Conservation (phyloP, 306 rosid genomes). For the Pterocarpus santalinus region DNA sequence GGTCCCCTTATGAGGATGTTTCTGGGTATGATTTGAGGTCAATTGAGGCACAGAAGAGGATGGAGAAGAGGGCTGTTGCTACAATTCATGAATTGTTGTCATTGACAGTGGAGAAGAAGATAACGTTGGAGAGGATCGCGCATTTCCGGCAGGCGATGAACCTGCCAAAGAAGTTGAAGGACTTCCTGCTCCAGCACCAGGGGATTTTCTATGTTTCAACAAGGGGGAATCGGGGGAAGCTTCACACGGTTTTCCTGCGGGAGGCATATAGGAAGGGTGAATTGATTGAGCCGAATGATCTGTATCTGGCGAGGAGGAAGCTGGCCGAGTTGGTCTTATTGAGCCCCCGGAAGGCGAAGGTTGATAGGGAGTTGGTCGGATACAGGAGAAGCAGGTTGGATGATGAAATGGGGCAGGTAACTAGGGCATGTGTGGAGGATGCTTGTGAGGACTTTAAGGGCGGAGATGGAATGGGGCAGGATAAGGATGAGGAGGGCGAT, state of each 20-base stretch:
- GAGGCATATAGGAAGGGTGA: slow-evolving; percentile 84
- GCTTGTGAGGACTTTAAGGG: slow-evolving; percentile 49
- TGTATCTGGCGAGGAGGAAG: slow-evolving; percentile 79
- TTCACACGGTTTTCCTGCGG: slow-evolving; percentile 89
- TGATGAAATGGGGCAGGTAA: slow-evolving; percentile 55
- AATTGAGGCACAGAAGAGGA: slow-evolving; percentile 83
- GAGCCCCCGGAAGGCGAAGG: slow-evolving; percentile 76
- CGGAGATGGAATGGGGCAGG: slow-evolving; percentile 33
- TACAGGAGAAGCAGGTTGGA: slow-evolving; percentile 66
- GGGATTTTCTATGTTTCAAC: slow-evolving; percentile 91
- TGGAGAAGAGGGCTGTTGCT: slow-evolving; percentile 90
- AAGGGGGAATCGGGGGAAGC: slow-evolving; percentile 91
- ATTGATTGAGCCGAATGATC: slow-evolving; percentile 78
- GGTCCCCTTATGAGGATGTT: slow-evolving; percentile 92
- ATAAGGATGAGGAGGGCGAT: slow-evolving; percentile 51
- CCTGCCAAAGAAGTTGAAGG: slow-evolving; percentile 85
- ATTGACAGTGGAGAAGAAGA: slow-evolving; percentile 88
- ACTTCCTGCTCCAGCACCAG: slow-evolving; percentile 90
- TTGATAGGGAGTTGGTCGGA: slow-evolving; percentile 78
- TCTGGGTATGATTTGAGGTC: slow-evolving; percentile 86
- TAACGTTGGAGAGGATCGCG: slow-evolving; percentile 85
- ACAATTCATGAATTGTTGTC: slow-evolving; percentile 81
- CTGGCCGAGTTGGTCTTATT: slow-evolving; percentile 76
- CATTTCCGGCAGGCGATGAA: slow-evolving; percentile 83
- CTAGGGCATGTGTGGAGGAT: slow-evolving; percentile 60